Evolutionary conservation across 2,329 filamentous ascomycete genomes (phyloP).

Genomic region (Xenosphaeropsis pyriputrescens): DNA sequence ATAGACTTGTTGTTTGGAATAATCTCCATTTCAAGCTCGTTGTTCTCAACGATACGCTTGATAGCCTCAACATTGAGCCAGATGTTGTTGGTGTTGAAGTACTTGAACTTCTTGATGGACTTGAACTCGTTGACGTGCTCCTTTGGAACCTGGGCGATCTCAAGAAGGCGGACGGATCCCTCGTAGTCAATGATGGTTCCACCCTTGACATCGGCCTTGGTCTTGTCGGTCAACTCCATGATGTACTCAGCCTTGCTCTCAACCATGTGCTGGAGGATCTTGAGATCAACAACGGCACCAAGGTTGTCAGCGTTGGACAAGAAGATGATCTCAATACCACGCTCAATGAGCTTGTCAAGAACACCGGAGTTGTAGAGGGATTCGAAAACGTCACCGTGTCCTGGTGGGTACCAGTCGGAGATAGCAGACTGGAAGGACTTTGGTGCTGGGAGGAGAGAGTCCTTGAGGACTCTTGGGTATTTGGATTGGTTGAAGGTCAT

Average conservation of each 20-base stretch:
- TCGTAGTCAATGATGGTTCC: constrained; percentile 99
- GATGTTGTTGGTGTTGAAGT: constrained; percentile 99
- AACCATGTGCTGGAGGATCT: constrained; percentile 98
- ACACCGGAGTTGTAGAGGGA: constrained; percentile 98
- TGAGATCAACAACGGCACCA: constrained; percentile 91
- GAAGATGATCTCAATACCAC: constrained; percentile 96
- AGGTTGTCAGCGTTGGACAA: constrained; percentile 98
- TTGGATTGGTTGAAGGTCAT: constrained; percentile 99
- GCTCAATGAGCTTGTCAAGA: constrained; percentile 87
- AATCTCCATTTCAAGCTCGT: constrained; percentile 98
- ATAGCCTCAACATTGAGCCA: constrained; percentile 97
- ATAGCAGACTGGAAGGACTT: constrained; percentile 80
- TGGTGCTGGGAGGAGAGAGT: constrained; percentile 90
- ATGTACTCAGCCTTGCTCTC: constrained; percentile 96
- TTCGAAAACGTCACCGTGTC: constrained; percentile 99
- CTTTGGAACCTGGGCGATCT: constrained; percentile 98
- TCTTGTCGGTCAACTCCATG: constrained; percentile 99
- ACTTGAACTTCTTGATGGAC: constrained; percentile 99
- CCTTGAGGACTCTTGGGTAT: constrained; percentile 96
- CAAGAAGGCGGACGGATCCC: constrained; percentile 86
- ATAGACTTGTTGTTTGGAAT: constrained; percentile 99
- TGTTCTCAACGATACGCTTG: constrained; percentile 97
- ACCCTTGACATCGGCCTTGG: constrained; percentile 99
- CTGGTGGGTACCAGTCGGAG: constrained; percentile 96
- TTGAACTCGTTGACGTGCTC: constrained; percentile 99